A percentile compares a stretch with the other conserved stretches of the same genome.
phyloP scores from a whole-genome alignment of 176 grass and related monocot species.

The Tillandsia fasciculata region DNA sequence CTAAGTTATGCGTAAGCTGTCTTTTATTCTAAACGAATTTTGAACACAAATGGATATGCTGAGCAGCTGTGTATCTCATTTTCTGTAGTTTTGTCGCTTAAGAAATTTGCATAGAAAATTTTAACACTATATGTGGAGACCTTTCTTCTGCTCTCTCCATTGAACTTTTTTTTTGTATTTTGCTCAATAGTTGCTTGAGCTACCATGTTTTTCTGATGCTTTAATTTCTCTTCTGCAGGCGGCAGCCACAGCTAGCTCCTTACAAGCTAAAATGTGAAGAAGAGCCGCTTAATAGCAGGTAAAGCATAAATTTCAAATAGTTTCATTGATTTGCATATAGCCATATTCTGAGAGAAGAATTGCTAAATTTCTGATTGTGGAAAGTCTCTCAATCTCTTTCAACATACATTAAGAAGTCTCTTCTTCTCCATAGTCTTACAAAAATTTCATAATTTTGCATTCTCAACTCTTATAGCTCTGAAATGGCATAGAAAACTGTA shows the following conservation, averaged over 20 bases:
- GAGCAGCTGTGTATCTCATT: not conserved
- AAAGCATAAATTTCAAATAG: slow-evolving; percentile 24
- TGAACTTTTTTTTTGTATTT: not conserved
- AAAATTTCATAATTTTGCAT: not conserved
- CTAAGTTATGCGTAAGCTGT: not conserved
- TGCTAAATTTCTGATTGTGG: not conserved
- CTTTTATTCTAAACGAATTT: not conserved
- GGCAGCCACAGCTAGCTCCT: slow-evolving; percentile 67
- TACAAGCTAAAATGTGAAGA: slow-evolving; percentile 96
- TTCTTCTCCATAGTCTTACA: not conserved
- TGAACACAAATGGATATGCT: not conserved
- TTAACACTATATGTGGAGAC: too few species aligned
- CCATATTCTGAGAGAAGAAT: not conserved
- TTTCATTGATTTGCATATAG: not conserved
- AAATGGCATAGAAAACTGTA: not conserved
- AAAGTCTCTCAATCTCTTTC: not conserved
- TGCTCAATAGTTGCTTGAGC: not conserved
- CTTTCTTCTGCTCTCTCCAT: too few species aligned
- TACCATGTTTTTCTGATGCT: slow-evolving; percentile 6
- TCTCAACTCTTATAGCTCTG: not conserved
- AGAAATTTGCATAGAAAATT: too few species aligned
- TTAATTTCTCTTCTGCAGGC: slow-evolving; percentile 45
- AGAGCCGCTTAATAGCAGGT: slow-evolving; percentile 82
- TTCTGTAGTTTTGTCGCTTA: too few species aligned
- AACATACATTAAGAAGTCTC: not conserved